phyloP scores from a whole-genome alignment of 495 filamentous ascomycete genomes.

The Friedmanniomyces endolithicus region DNA sequence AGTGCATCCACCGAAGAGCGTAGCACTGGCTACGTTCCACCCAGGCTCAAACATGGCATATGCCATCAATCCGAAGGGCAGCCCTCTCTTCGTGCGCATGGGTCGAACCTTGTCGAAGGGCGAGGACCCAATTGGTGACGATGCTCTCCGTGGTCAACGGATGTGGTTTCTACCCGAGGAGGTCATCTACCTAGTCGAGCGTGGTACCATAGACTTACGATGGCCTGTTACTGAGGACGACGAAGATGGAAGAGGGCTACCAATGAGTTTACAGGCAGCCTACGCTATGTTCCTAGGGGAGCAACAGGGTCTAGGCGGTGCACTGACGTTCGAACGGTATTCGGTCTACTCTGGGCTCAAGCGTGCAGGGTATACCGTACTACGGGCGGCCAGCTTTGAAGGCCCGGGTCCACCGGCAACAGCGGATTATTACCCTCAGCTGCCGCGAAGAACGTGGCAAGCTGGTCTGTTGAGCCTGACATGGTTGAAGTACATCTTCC shows the following conservation, averaged over 20 bases:
- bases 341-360: slow-evolving; percentile 75
- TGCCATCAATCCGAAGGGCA: slow-evolving; percentile 39
- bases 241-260: slow-evolving; percentile 47
- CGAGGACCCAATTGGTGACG: slow-evolving; percentile 10
- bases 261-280: slow-evolving; percentile 79
- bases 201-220: slow-evolving; percentile 72
- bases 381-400: slow-evolving; percentile 50
- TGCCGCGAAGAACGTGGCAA: slow-evolving; percentile 4
- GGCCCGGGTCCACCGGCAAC: slow-evolving; percentile 19
- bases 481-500: neutral
- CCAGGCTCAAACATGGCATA: slow-evolving; percentile 32
- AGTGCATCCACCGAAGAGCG: slow-evolving; percentile 44
- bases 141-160: slow-evolving; percentile 16
- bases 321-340: slow-evolving; percentile 66
- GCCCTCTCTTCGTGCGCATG: slow-evolving; percentile 42
- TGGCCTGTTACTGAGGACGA: slow-evolving; percentile 44
- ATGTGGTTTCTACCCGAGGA: slow-evolving; percentile 88
- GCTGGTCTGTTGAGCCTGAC: slow-evolving; percentile 19
- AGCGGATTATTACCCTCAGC: slow-evolving; percentile 4
- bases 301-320: slow-evolving; percentile 46
- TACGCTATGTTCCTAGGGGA: slow-evolving; percentile 67
- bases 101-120: slow-evolving; percentile 42
- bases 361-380: slow-evolving; percentile 68
- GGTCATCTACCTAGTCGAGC: slow-evolving; percentile 73
- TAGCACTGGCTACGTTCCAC: slow-evolving; percentile 46